A percentile compares a stretch with the other conserved stretches of the same genome.
Evolutionary conservation across 106 monocot species (phyloP).

Genomic region (Dendrobium nobile): DNA sequence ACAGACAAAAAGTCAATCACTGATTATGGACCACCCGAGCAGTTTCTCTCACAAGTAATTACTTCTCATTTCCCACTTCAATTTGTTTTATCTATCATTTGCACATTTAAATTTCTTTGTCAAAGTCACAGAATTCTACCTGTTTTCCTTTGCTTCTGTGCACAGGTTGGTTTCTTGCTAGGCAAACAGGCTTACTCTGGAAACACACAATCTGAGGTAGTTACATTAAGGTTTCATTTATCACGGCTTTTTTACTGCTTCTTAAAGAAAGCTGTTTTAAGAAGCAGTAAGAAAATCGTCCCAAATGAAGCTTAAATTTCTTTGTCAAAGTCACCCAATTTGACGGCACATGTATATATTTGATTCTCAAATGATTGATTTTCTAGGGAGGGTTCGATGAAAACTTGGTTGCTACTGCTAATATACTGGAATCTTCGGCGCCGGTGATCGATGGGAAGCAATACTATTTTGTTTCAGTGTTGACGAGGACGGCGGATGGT

Average conservation of each 20-base stretch:
- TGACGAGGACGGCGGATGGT: slow-evolving; percentile 97
- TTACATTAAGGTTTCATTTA: too few relatives aligned
- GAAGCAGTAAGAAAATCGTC: too few relatives aligned
- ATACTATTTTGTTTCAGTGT: slow-evolving; percentile 68
- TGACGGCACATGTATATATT: too few relatives aligned
- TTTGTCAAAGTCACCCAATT: too few relatives aligned
- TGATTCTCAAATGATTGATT: background rate
- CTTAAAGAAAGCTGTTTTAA: too few relatives aligned
- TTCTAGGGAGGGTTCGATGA: slow-evolving; percentile 81
- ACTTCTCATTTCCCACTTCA: background rate
- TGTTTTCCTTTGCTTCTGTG: background rate
- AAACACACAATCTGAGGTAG: slow-evolving; percentile 80
- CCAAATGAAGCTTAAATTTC: too few relatives aligned
- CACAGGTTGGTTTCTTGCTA: slow-evolving; percentile 81
- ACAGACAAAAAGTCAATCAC: slow-evolving; percentile 77
- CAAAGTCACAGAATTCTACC: too few relatives aligned
- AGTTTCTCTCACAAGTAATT: slow-evolving; percentile 66
- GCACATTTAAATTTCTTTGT: background rate
- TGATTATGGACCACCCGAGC: slow-evolving; percentile 76
- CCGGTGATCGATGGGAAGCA: slow-evolving; percentile 46
- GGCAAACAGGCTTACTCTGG: slow-evolving; percentile 77
- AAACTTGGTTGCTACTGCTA: slow-evolving; percentile 76
- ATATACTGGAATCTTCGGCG: slow-evolving; percentile 56
- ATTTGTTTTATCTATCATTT: background rate
- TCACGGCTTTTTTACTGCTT: too few relatives aligned